phyloP scores from a whole-genome alignment of 805 yeast species.

The Candida jianshihensis region DNA sequence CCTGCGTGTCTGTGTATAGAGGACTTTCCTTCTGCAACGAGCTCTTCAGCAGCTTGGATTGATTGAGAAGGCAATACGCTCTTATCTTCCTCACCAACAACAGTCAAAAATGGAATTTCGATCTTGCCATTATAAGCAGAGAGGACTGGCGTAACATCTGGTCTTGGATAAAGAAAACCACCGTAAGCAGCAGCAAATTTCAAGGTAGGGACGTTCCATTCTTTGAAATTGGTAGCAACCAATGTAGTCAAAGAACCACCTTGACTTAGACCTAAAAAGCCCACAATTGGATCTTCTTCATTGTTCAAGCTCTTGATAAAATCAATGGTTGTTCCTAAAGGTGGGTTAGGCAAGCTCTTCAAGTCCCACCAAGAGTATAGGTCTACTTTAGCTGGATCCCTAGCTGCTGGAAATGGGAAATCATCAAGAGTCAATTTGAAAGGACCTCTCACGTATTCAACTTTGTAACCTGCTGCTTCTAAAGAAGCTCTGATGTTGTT shows the following conservation, averaged over 20 bases:
- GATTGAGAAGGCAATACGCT: constrained; percentile 1
- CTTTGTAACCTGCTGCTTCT: constrained; percentile 46
- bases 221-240: constrained; percentile 16
- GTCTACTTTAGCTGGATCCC: constrained; percentile 2
- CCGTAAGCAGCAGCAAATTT: constrained; percentile 49
- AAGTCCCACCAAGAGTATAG: constrained; percentile 8
- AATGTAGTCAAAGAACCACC: constrained; percentile 6
- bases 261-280: constrained; percentile 8
- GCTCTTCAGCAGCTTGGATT: neutral
- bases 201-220: constrained; percentile 30
- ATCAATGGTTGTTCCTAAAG: neutral
- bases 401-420: constrained; percentile 41
- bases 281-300: constrained; percentile 6
- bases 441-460: constrained; percentile 70
- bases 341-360: neutral
- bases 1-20: neutral
- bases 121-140: constrained; percentile 3
- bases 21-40: neutral
- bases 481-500: constrained; percentile 53
- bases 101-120: constrained; percentile 2
- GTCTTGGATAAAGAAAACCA: constrained; percentile 6
- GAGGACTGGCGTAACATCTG: neutral
- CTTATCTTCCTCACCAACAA: constrained; percentile 2
- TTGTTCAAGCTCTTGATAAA: neutral
- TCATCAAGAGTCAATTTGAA: constrained; percentile 55